Evolutionary conservation across 1,284 basidiomycete genomes (phyloP).

Genomic region (Cutaneotrichosporon dermatis): DNA sequence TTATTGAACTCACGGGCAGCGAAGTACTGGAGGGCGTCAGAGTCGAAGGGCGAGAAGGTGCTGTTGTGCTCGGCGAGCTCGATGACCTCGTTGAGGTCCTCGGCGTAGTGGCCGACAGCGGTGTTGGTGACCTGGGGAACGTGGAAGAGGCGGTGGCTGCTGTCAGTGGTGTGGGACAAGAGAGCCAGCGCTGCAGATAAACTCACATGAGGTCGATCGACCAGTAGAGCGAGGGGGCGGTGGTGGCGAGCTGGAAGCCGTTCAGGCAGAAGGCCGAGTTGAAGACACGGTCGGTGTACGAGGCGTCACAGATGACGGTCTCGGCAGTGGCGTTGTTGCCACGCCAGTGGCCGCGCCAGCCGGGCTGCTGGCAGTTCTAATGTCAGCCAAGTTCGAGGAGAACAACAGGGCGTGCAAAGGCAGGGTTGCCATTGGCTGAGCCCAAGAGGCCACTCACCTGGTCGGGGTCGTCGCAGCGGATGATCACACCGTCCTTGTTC

Average conservation of each 20-base stretch:
- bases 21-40: slow-evolving; percentile 49
- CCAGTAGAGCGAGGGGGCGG: slow-evolving; percentile 41
- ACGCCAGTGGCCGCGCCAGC: slow-evolving; percentile 50
- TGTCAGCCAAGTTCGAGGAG: not conserved
- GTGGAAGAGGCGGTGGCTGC: slow-evolving; percentile 47
- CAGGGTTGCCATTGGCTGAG: too few species aligned
- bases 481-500: slow-evolving; percentile 41
- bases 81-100: slow-evolving; percentile 37
- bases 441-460: slow-evolving; percentile 29
- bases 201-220: slow-evolving; percentile 46
- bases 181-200: too few species aligned
- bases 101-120: slow-evolving; percentile 45
- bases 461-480: slow-evolving; percentile 50
- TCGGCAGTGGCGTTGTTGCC: slow-evolving; percentile 50
- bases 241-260: slow-evolving; percentile 41
- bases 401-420: too few species aligned
- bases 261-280: slow-evolving; percentile 40
- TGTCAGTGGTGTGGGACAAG: not conserved
- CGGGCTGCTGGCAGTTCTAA: slow-evolving; percentile 37
- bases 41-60: slow-evolving; percentile 41
- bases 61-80: slow-evolving; percentile 45
- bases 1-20: slow-evolving; percentile 30
- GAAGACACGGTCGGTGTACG: slow-evolving; percentile 36
- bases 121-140: slow-evolving; percentile 42
- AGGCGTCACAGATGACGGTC: slow-evolving; percentile 47